phyloP scores from a whole-genome alignment of 345 rosid genomes.

The Erysimum cheiranthoides region DNA sequence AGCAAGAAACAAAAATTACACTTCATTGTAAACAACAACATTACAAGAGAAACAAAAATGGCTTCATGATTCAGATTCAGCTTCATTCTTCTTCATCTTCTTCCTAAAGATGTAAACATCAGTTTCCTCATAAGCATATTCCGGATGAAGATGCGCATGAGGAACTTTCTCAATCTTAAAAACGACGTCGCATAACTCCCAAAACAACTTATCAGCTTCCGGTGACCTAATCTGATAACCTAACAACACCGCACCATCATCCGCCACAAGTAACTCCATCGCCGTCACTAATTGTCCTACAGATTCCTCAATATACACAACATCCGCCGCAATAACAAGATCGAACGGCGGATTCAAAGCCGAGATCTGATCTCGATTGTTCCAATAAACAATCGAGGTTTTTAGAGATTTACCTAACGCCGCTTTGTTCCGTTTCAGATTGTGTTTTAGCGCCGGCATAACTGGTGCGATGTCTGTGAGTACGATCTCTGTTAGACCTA shows the following conservation, averaged over 20 bases:
- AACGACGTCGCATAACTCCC: constrained; percentile 73
- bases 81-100: constrained; percentile 47
- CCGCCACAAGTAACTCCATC: constrained; percentile 70
- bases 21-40: neutral
- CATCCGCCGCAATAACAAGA: constrained; percentile 83
- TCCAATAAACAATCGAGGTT: constrained; percentile 71
- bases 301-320: constrained; percentile 82
- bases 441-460: constrained; percentile 92
- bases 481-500: constrained; percentile 75
- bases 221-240: constrained; percentile 92
- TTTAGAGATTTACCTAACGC: constrained; percentile 65
- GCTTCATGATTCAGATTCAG: constrained; percentile 28
- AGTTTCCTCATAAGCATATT: constrained; percentile 78
- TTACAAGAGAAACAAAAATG: neutral
- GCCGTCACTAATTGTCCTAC: constrained; percentile 67
- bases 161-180: constrained; percentile 79
- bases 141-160: constrained; percentile 84
- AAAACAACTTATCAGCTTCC: constrained; percentile 78
- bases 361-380: constrained; percentile 62
- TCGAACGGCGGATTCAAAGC: constrained; percentile 80
- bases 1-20: neutral
- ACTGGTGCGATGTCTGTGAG: constrained; percentile 90
- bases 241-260: constrained; percentile 72
- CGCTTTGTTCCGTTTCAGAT: constrained; percentile 86
- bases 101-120: constrained; percentile 81